phyloP scores from a whole-genome alignment of 257 asterid species.

The Jaltomata sinuosa region DNA sequence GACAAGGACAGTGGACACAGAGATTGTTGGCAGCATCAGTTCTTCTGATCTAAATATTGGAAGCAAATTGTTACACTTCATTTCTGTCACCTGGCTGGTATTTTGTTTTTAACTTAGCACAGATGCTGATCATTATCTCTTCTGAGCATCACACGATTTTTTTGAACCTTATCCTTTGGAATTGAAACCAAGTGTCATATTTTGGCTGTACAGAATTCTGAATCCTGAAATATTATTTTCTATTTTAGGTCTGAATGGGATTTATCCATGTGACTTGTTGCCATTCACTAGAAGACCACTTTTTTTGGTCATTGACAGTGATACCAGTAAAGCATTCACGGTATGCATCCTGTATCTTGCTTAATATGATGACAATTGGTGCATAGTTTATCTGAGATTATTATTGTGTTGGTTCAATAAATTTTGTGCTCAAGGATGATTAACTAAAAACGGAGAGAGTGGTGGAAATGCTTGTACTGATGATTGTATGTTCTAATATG shows the following conservation, averaged over 20 bases:
- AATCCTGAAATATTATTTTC: constrained; percentile 12
- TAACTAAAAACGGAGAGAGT: background rate
- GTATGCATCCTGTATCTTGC: constrained; percentile 24
- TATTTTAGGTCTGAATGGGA: constrained; percentile 66
- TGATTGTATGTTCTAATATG: background rate
- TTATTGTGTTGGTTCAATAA: background rate
- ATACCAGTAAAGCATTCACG: constrained; percentile 74
- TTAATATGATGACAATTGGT: background rate
- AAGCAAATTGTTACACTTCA: background rate
- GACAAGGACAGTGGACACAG: background rate
- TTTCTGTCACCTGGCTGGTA: background rate
- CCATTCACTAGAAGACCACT: constrained; percentile 97
- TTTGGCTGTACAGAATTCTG: background rate
- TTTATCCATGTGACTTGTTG: constrained; percentile 77
- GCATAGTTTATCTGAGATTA: background rate
- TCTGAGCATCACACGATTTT: background rate
- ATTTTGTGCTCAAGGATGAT: background rate
- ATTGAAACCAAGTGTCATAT: background rate
- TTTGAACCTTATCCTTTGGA: background rate
- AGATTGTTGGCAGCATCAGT: background rate
- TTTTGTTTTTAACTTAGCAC: background rate
- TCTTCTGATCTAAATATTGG: background rate
- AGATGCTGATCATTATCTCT: background rate
- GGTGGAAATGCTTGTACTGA: background rate
- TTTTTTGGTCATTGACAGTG: constrained; percentile 79